Conservation (phyloP, 345 rosid species). For the Odontarrhena argentea region DNA sequence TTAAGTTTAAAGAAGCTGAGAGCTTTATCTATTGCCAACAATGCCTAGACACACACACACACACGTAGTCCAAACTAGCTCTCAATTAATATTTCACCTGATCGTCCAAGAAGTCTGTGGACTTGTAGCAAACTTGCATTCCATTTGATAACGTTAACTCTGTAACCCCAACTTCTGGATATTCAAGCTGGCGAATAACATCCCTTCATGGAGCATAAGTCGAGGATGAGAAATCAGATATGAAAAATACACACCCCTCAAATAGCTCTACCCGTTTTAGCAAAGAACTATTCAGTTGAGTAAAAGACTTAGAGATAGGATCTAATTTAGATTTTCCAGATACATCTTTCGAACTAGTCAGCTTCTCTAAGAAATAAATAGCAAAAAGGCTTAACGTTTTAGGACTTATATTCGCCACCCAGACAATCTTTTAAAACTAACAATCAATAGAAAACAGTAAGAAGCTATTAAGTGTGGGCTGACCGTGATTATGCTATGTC, state of each 20-base stretch:
- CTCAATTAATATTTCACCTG: constrained; percentile 57
- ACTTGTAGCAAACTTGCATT: constrained; percentile 78
- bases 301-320: constrained; percentile 7
- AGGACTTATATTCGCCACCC: neutral
- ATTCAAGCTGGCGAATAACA: constrained; percentile 56
- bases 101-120: constrained; percentile 84
- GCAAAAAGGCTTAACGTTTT: neutral
- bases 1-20: constrained; percentile 7
- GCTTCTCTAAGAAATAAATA: constrained; percentile 18
- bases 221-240: constrained; percentile 35
- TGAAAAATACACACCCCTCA: neutral
- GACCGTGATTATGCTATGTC: constrained; percentile 7
- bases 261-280: constrained; percentile 13
- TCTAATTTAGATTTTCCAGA: constrained; percentile 9
- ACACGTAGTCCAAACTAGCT: constrained; percentile 1
- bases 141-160: constrained; percentile 86
- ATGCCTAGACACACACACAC: constrained; percentile 14
- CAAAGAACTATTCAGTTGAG: constrained; percentile 5
- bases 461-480: constrained; percentile 10
- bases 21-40: constrained; percentile 5
- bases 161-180: constrained; percentile 73
- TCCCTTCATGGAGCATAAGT: constrained; percentile 52
- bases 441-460: constrained; percentile 24
- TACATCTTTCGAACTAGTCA: neutral
- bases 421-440: constrained; percentile 3